phyloP scores from a whole-genome alignment of 202 grass and related monocot species.

The Carex sylvatica region DNA sequence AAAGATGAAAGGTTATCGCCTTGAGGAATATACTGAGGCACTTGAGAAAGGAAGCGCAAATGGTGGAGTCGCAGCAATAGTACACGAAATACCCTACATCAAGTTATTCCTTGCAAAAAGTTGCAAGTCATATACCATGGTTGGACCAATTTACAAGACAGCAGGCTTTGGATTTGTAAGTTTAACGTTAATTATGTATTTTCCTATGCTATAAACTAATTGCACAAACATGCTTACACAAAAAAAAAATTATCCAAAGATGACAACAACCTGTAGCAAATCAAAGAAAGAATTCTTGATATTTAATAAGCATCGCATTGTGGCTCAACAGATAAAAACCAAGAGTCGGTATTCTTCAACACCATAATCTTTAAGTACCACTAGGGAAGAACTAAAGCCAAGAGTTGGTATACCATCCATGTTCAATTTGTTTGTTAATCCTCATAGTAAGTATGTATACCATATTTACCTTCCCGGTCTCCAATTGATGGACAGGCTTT shows the following conservation, averaged over 20 bases:
- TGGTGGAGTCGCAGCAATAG: slow-evolving; percentile 38
- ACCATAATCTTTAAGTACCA: no score
- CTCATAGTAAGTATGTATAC: background rate
- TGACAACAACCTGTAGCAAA: no score
- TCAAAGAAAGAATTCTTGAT: no score
- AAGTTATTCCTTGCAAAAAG: slow-evolving; percentile 38
- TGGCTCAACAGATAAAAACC: no score
- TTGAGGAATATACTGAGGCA: slow-evolving; percentile 22
- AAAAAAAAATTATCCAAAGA: background rate
- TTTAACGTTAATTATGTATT: background rate
- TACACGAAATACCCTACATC: slow-evolving; percentile 45
- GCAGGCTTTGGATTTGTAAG: slow-evolving; percentile 46
- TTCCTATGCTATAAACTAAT: background rate
- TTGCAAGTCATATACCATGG: slow-evolving; percentile 42
- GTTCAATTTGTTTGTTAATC: no score
- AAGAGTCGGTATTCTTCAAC: no score
- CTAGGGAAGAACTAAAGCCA: background rate
- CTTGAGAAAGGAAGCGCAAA: slow-evolving; percentile 38
- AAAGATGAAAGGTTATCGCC: slow-evolving; percentile 14
- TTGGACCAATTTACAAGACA: slow-evolving; percentile 41
- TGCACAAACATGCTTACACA: background rate
- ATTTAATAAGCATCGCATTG: no score
- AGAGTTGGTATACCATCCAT: background rate
- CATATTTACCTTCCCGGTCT: background rate
- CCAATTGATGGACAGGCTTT: slow-evolving; percentile 30